Conservation (phyloP, 768 basidiomycete species). For the Amanita rubescens region DNA sequence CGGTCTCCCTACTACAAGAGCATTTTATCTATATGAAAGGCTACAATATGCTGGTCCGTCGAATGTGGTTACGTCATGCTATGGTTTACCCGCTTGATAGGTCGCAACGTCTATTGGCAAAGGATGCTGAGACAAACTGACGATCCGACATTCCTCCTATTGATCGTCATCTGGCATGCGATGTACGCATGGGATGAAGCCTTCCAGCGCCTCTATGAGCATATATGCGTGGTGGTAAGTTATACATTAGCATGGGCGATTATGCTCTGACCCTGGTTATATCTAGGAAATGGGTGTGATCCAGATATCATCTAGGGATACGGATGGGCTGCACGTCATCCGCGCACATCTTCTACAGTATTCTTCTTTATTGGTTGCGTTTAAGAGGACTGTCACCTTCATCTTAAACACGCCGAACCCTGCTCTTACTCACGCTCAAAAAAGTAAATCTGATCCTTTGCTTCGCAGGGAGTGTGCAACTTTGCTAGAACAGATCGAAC, state of each 20-base stretch:
- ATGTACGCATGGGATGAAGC: constrained; percentile 59
- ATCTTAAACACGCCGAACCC: constrained; percentile 44
- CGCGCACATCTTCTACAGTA: constrained; percentile 58
- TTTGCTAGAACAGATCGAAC: constrained; percentile 41
- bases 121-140: constrained; percentile 33
- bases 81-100: constrained; percentile 13
- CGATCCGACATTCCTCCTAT: constrained; percentile 49
- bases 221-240: constrained; percentile 43
- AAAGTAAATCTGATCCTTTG: constrained; percentile 21
- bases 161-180: constrained; percentile 52
- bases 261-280: neutral
- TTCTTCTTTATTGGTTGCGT: constrained; percentile 46
- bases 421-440: constrained; percentile 31
- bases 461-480: constrained; percentile 40
- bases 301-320: constrained; percentile 31
- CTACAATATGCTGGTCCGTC: constrained; percentile 44
- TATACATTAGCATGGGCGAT: neutral
- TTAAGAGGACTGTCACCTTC: constrained; percentile 44
- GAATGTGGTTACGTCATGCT: neutral
- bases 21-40: constrained; percentile 35
- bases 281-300: constrained; percentile 45
- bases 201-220: constrained; percentile 42
- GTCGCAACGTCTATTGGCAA: constrained; percentile 42
- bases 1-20: constrained; percentile 32
- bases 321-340: constrained; percentile 48